Evolutionary conservation across 176 grass and related monocot genomes (phyloP).

Genomic region (Rhipidocladum racemiflorum): DNA sequence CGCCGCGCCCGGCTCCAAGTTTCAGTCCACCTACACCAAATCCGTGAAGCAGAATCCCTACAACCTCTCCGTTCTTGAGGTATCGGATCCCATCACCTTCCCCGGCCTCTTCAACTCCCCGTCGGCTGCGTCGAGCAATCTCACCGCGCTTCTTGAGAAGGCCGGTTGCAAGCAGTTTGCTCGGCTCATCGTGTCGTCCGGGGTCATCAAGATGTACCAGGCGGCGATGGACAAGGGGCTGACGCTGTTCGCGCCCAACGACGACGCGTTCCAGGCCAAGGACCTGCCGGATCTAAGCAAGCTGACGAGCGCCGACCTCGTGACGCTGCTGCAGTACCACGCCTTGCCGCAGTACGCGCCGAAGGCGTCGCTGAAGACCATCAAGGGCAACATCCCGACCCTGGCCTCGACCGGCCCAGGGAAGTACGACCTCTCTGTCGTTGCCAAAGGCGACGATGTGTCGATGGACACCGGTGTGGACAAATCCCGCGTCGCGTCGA

Average conservation of each 20-base stretch:
- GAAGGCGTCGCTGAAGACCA: slow-evolving; percentile 84
- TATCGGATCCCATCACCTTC: slow-evolving; percentile 84
- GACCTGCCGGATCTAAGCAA: slow-evolving; percentile 67
- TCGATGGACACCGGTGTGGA: slow-evolving; percentile 75
- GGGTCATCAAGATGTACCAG: slow-evolving; percentile 80
- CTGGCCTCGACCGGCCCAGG: slow-evolving; percentile 69
- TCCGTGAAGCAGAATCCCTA: slow-evolving; percentile 68
- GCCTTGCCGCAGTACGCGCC: slow-evolving; percentile 82
- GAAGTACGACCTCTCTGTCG: slow-evolving; percentile 80
- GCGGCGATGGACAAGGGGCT: slow-evolving; percentile 85
- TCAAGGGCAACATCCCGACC: slow-evolving; percentile 54
- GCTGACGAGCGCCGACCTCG: slow-evolving; percentile 72
- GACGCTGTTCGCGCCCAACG: slow-evolving; percentile 86
- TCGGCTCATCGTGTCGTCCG: slow-evolving; percentile 61
- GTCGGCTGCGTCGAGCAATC: slow-evolving; percentile 54
- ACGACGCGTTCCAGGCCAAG: slow-evolving; percentile 84
- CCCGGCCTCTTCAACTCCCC: slow-evolving; percentile 64
- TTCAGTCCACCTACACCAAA: slow-evolving; percentile 80
- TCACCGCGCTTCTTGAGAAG: slow-evolving; percentile 84
- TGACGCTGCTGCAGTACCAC: slow-evolving; percentile 89
- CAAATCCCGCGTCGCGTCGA: slow-evolving; percentile 81
- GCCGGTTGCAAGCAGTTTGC: slow-evolving; percentile 95
- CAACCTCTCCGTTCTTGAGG: slow-evolving; percentile 89
- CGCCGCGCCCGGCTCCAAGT: slow-evolving; percentile 63
- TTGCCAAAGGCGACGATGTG: slow-evolving; percentile 73